Percentiles rank a stretch among this genome's conserved stretches.
phyloP scores from a whole-genome alignment of 2,329 filamentous ascomycete genomes.

The Colletotrichum tropicicola region DNA sequence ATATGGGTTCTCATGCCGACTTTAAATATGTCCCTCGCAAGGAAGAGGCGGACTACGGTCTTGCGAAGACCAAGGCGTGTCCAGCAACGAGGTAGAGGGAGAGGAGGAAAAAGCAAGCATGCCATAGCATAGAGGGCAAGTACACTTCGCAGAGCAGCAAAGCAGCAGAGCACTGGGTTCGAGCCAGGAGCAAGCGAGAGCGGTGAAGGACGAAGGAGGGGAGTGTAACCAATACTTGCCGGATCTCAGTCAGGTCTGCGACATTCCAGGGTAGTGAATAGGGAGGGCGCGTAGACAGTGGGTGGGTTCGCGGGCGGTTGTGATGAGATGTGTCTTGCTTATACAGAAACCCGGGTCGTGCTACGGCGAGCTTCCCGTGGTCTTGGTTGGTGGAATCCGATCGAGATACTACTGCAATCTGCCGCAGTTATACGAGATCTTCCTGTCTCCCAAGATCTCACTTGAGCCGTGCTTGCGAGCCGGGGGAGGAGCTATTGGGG shows the following conservation, averaged over 20 bases:
- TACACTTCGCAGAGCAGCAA: not conserved
- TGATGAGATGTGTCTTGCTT: slow-evolving; percentile 30
- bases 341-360: slow-evolving; percentile 29
- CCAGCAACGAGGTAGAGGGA: not conserved
- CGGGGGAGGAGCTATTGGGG: slow-evolving; percentile 5
- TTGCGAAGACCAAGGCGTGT: not conserved
- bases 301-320: slow-evolving; percentile 21
- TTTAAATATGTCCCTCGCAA: slow-evolving; percentile 22
- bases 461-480: slow-evolving; percentile 21
- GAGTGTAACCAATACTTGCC: slow-evolving; percentile 34
- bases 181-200: slow-evolving; percentile 30
- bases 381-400: slow-evolving; percentile 32
- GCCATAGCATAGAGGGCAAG: not conserved
- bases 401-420: slow-evolving; percentile 32
- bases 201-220: slow-evolving; percentile 29
- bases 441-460: slow-evolving; percentile 28
- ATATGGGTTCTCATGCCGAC: not conserved
- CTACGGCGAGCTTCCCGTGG: slow-evolving; percentile 26
- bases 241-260: slow-evolving; percentile 33
- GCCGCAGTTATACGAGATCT: slow-evolving; percentile 35
- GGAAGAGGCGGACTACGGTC: not conserved
- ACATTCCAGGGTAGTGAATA: slow-evolving; percentile 30
- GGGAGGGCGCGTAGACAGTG: slow-evolving; percentile 24
- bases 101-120: slow-evolving; percentile 25
- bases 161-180: slow-evolving; percentile 3